Conservation (phyloP, 192 early-diverging fungal genomes). For the Umbelopsis vinacea region DNA sequence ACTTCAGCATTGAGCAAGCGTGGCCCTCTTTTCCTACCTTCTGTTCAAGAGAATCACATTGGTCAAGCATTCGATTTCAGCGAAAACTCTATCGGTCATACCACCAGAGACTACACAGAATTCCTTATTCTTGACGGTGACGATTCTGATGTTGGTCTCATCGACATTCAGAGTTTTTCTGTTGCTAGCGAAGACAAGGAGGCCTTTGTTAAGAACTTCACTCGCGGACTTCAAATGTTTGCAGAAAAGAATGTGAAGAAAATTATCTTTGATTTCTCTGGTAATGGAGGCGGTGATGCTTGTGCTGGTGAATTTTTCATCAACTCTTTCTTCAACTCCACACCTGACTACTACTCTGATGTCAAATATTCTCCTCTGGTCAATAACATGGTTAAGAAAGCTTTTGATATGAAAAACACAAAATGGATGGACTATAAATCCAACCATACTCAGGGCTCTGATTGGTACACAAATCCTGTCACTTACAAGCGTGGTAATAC, state of each 20-base stretch:
- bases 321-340: slow-evolving; percentile 34
- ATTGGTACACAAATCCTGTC: slow-evolving; percentile 32
- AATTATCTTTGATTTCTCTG: slow-evolving; percentile 41
- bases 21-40: slow-evolving; percentile 5
- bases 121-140: slow-evolving; percentile 27
- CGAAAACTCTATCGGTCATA: neutral
- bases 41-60: slow-evolving; percentile 29
- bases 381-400: slow-evolving; percentile 30
- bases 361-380: slow-evolving; percentile 40
- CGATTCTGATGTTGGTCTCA: slow-evolving; percentile 29
- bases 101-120: slow-evolving; percentile 26
- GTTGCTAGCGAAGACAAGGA: slow-evolving; percentile 30
- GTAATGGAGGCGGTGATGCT: slow-evolving; percentile 43
- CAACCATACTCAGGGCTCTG: slow-evolving; percentile 10
- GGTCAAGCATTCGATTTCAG: slow-evolving; percentile 31
- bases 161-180: slow-evolving; percentile 42
- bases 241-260: slow-evolving; percentile 33
- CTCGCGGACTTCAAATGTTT: slow-evolving; percentile 29
- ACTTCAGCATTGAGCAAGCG: slow-evolving; percentile 1
- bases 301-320: slow-evolving; percentile 45
- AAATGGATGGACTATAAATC: slow-evolving; percentile 43
- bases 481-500: slow-evolving; percentile 28
- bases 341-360: slow-evolving; percentile 41
- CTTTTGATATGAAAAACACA: slow-evolving; percentile 21
- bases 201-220: slow-evolving; percentile 34